Evolutionary conservation across 2,329 filamentous ascomycete species (phyloP), one percentile per base, ranked within the genome.

Genomic region (Hymenoscyphus occultus): DNA sequence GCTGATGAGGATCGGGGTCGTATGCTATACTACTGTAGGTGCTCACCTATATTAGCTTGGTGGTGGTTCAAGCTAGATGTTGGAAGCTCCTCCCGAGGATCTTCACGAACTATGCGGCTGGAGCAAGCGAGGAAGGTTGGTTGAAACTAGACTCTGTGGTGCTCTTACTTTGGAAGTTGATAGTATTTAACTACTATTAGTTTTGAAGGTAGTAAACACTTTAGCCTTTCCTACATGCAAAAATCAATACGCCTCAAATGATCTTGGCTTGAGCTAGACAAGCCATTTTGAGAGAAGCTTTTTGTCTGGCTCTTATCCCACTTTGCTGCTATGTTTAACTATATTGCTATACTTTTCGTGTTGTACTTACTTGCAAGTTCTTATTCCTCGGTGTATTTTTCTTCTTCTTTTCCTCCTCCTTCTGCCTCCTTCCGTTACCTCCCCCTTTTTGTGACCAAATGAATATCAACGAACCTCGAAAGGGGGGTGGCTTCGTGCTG

Each of bases 401-500:
- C 28, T n/a, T 16, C 28, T 32, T 56, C 16, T 51, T 14, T 16
- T 59, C 31, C 4, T 32, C 14, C 39, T 39, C 16, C 16, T 10
- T 39, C 56, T n/a, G 5, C 16, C 6, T n/a, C 28, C 28, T 28
- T 2, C 28, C 28, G 28, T 3, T 3, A 28, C 28, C 28, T 28
- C 28, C 28, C 42, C 42, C 48, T 22, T 31, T 35, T 42, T 60
- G 35, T 51, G 42, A 5, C 57, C 66, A 7, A 13, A 72, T 73
- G 70, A 73, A 72, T 63, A 72, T 72, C 60, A 71, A 73, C 48
- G 65, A 68, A 35, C 67, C 69, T 35, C 66, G 61, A 61, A 16
- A 62, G 12, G 67, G 66, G 22, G 65, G 62, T 39, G 65, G 68
- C 10, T 70, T 73, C 51, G 64, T 67, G 31, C 51, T 73, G 16